A percentile compares a stretch with the other conserved stretches of the same genome.
Evolutionary conservation across 179 eudicot species (phyloP).

Genomic region (Silene noctiflora): DNA sequence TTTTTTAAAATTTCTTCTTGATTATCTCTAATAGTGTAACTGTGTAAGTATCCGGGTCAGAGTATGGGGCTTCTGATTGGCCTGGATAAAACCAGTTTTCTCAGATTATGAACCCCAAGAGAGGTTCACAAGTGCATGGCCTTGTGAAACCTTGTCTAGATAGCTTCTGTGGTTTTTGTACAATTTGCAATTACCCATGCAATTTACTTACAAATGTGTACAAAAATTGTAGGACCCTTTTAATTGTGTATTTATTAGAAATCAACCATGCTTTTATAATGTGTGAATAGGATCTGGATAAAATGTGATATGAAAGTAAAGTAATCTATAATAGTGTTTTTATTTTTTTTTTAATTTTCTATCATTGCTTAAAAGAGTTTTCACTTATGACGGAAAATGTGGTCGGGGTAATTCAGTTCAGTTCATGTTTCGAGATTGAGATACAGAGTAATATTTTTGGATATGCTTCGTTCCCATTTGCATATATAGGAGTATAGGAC

Average conservation of each 20-base stretch:
- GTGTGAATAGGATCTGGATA: neutral
- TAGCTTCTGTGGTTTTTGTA: slow-evolving; percentile 15
- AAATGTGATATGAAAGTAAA: neutral
- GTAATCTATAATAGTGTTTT: neutral
- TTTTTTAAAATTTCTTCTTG: neutral
- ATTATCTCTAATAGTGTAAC: neutral
- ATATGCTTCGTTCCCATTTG: neutral
- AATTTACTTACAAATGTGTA: neutral
- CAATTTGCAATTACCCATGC: slow-evolving; percentile 15
- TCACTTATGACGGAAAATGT: too few species aligned
- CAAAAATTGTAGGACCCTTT: slow-evolving; percentile 16
- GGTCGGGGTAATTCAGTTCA: too few species aligned
- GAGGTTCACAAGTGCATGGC: slow-evolving; percentile 16
- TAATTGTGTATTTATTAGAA: neutral
- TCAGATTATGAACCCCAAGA: slow-evolving; percentile 14
- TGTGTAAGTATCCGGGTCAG: neutral
- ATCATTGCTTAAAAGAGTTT: too few species aligned
- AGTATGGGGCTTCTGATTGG: slow-evolving; percentile 22
- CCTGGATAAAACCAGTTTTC: slow-evolving; percentile 15
- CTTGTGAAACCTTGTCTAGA: slow-evolving; percentile 17
- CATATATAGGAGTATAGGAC: too few species aligned
- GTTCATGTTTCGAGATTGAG: too few species aligned
- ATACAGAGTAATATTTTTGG: neutral
- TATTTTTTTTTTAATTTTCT: too few species aligned
- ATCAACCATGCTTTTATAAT: neutral